These are phyloP conservation scores for Penicillium bialowiezense DNA, from an alignment of 495 filamentous ascomycete genomes.

Conservation along the genomic window DNA sequence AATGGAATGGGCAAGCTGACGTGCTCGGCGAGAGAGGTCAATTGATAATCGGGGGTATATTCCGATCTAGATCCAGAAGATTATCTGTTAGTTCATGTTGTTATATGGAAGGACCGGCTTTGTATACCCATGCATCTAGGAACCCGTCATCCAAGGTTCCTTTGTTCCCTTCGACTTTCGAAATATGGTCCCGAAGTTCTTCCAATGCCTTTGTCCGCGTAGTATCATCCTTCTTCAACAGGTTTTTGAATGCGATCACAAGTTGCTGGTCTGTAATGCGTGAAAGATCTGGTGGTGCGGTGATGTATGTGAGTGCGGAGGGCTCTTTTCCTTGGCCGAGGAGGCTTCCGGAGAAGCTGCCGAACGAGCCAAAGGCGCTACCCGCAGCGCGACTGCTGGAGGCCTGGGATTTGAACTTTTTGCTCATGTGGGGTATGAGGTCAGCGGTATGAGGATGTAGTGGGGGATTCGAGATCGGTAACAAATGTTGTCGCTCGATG, in stretches of 20 bases:
- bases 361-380: slow-evolving; percentile 46
- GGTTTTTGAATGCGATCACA: slow-evolving; percentile 85
- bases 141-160: slow-evolving; percentile 70
- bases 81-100: slow-evolving; percentile 16
- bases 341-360: slow-evolving; percentile 45
- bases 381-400: slow-evolving; percentile 67
- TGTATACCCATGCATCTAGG: slow-evolving; percentile 82
- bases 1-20: slow-evolving; percentile 74
- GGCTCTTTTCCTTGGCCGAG: slow-evolving; percentile 41
- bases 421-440: slow-evolving; percentile 58
- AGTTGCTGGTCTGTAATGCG: slow-evolving; percentile 73
- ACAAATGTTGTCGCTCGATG: no score
- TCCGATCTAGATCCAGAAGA: slow-evolving; percentile 55
- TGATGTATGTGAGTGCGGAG: slow-evolving; percentile 76
- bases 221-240: slow-evolving; percentile 86
- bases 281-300: slow-evolving; percentile 80
- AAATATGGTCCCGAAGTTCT: slow-evolving; percentile 68
- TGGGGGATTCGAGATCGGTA: slow-evolving; percentile 8
- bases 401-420: slow-evolving; percentile 68
- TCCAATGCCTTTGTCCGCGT: slow-evolving; percentile 94
- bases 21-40: slow-evolving; percentile 80
- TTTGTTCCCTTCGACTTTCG: slow-evolving; percentile 39
- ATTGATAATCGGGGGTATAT: slow-evolving; percentile 85
- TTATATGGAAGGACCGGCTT: slow-evolving; percentile 13
- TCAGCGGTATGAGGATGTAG: slow-evolving; percentile 27